phyloP scores from a whole-genome alignment of 192 early-diverging fungal species.

The Coemansia sp. region DNA sequence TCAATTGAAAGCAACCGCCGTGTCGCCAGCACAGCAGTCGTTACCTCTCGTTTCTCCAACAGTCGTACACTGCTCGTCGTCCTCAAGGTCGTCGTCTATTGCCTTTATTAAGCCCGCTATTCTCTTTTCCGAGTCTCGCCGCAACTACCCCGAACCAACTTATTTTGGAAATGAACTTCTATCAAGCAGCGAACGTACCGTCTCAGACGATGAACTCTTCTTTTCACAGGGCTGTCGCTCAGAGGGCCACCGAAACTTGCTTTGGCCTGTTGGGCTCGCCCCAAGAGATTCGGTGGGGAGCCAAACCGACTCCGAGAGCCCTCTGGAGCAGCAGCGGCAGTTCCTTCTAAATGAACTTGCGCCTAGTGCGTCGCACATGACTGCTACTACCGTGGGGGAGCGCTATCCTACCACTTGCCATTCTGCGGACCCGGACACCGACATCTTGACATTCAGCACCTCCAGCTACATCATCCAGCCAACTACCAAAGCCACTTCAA shows the following conservation, averaged over 20 bases:
- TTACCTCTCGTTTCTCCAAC: slow-evolving; percentile 23
- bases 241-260: slow-evolving; percentile 35
- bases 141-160: not conserved
- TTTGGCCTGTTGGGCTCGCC: not conserved
- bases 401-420: slow-evolving; percentile 2
- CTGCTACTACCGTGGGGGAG: slow-evolving; percentile 12
- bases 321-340: slow-evolving; percentile 5
- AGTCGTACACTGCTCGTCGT: slow-evolving; percentile 17
- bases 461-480: slow-evolving; percentile 6
- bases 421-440: slow-evolving; percentile 43
- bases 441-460: slow-evolving; percentile 24
- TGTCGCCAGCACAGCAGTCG: slow-evolving; percentile 33
- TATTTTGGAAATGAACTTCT: slow-evolving; percentile 4
- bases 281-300: slow-evolving; percentile 8
- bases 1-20: slow-evolving; percentile 12
- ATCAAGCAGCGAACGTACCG: not conserved
- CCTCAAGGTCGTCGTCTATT: not conserved
- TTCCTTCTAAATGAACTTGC: slow-evolving; percentile 22
- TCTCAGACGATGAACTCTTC: slow-evolving; percentile 30
- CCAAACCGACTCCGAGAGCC: not conserved
- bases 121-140: not conserved
- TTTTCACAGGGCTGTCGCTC: slow-evolving; percentile 50
- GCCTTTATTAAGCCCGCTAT: slow-evolving; percentile 9
- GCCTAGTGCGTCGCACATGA: slow-evolving; percentile 18
- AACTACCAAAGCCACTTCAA: slow-evolving; percentile 2